Conservation (phyloP, 2,329 filamentous ascomycete species). For the Colletotrichum navitas region DNA sequence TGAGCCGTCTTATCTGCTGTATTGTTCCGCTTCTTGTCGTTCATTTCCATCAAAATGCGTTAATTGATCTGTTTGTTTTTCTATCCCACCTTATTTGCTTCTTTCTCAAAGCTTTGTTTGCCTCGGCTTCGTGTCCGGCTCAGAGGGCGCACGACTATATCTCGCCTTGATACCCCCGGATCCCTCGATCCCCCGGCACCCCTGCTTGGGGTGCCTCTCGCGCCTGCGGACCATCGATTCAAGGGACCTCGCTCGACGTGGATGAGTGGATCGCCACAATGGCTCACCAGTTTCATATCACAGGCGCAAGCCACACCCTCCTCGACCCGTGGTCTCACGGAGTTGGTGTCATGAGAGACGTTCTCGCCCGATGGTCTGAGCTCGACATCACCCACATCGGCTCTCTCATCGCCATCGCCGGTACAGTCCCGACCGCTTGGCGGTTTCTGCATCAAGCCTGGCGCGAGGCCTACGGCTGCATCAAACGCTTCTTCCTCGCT, state of each 20-base stretch:
- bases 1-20: not conserved
- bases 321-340: conserved; percentile 50
- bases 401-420: conserved; percentile 59
- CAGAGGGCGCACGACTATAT: not conserved
- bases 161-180: not conserved
- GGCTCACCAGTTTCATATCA: conserved; percentile 40
- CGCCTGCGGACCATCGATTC: not conserved
- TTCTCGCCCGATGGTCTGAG: conserved; percentile 57
- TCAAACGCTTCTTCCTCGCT: conserved; percentile 58
- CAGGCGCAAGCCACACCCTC: conserved; percentile 39
- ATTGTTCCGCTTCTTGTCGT: conserved; percentile 19
- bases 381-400: conserved; percentile 61
- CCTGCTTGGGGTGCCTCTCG: conserved; percentile 11
- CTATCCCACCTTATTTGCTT: not conserved
- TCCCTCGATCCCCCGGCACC: conserved; percentile 15
- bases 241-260: not conserved
- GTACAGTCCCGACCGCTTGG: conserved; percentile 56
- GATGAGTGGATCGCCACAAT: conserved; percentile 9
- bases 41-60: conserved; percentile 33
- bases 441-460: conserved; percentile 53
- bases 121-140: not conserved
- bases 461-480: conserved; percentile 55
- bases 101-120: not conserved
- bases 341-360: conserved; percentile 52
- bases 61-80: conserved; percentile 5